Percentiles rank a stretch among this genome's conserved stretches.
Evolutionary conservation across 106 monocot genomes (phyloP).

Genomic region (Ottelia alismoides): DNA sequence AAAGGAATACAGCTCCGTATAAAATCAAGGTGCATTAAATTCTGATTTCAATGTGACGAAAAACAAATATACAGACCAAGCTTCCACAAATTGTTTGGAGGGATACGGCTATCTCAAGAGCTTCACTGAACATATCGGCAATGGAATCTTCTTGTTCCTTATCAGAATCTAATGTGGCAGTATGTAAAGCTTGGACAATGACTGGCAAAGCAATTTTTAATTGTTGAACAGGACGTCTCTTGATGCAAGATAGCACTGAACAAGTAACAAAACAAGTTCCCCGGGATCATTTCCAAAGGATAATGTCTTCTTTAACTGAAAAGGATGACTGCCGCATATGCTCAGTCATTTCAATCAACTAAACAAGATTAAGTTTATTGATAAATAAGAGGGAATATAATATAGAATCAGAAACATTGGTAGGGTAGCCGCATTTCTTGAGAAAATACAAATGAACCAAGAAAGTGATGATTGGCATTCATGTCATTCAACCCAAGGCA

Average conservation of each 20-base stretch:
- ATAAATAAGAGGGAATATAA: too few species aligned
- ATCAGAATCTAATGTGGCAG: conserved; percentile 28
- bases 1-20: background rate
- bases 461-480: too few species aligned
- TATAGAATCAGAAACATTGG: too few species aligned
- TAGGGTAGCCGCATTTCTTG: too few species aligned
- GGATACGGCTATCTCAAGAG: conserved; percentile 42
- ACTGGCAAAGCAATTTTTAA: conserved; percentile 63
- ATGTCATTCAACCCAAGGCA: too few species aligned
- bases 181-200: conserved; percentile 40
- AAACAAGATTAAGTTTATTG: too few species aligned
- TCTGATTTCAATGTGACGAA: background rate
- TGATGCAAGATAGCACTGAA: conserved; percentile 54
- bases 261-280: too few species aligned
- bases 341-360: too few species aligned
- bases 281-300: too few species aligned
- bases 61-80: conserved; percentile 26
- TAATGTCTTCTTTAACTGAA: too few species aligned
- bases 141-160: conserved; percentile 27
- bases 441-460: too few species aligned
- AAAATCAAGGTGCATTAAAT: background rate
- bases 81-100: conserved; percentile 56
- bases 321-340: too few species aligned
- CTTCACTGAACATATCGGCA: conserved; percentile 26
- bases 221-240: conserved; percentile 73